phyloP scores from a whole-genome alignment of 2,329 filamentous ascomycete species.

The Aspergillus sp. region DNA sequence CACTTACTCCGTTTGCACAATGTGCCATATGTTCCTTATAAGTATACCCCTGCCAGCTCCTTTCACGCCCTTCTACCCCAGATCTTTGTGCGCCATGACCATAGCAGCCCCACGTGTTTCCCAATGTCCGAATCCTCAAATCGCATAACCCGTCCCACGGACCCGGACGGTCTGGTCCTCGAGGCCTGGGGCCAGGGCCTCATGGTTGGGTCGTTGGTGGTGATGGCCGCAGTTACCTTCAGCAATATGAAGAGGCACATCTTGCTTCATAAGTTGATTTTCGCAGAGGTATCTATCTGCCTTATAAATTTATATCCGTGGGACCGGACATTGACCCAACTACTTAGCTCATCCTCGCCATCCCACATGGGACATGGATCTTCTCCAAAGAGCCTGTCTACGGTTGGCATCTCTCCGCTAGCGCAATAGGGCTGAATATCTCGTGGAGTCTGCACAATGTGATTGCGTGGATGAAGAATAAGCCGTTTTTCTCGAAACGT shows the following conservation, averaged over 20 bases:
- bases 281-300: constrained; percentile 43
- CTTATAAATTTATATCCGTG: background rate
- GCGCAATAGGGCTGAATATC: constrained; percentile 59
- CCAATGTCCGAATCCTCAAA: constrained; percentile 7
- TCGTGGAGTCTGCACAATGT: constrained; percentile 66
- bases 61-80: background rate
- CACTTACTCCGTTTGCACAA: background rate
- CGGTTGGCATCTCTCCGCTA: constrained; percentile 63
- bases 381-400: constrained; percentile 57
- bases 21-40: background rate
- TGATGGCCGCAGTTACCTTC: constrained; percentile 51
- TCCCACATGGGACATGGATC: constrained; percentile 59
- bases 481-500: constrained; percentile 55
- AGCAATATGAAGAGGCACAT: constrained; percentile 51
- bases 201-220: constrained; percentile 50
- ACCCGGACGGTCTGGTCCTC: constrained; percentile 38
- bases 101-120: background rate
- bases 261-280: constrained; percentile 52
- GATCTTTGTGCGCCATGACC: constrained; percentile 4
- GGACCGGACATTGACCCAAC: background rate
- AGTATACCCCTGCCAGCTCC: background rate
- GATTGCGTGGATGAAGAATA: constrained; percentile 67
- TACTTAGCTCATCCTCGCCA: constrained; percentile 52
- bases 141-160: constrained; percentile 21
- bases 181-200: constrained; percentile 52